Base-by-base conservation (phyloP, 805 yeast genomes). In the Kockiozyma suomiensis region DNA sequence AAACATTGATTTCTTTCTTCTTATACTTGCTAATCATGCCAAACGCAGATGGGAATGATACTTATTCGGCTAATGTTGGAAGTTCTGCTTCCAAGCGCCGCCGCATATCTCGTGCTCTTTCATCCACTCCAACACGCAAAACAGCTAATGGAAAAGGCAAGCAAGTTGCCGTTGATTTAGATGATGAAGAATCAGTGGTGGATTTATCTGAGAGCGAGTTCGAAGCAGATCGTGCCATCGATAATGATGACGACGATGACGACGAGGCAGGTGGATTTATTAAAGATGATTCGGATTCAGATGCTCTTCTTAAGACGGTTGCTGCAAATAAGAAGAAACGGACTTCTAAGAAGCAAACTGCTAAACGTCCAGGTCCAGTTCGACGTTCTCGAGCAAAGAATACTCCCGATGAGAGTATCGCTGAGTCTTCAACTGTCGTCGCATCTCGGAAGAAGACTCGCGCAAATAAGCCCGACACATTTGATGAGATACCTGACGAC, bases 201-300 rank as follows among this genome's bases (percentile, higher is more conserved):
- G 38, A 21, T n/a, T 35, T 25, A 13, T 21, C 23, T n/a, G 23
- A 33, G 33, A 37, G 53, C n/a, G 53, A 37, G 8, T 37, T 25
- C 21, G 43, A 49, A 37, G 40, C 28, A 3, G 50, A 48, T 4
- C 12, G n/a, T 33, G 30, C 10, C 5, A 30, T 10, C 21, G 17
- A 32, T 32, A n/a, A n/a, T n/a, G n/a, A n/a, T n/a, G n/a, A 48
- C 46, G 52, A 45, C 19, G 50, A 55, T 3, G 62, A 53, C 2
- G 33, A 21, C 15, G 54, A 47, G 23, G 51, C 33, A 21, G 53
- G 51, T 21, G 49, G 56, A 3, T 62, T 62, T 23, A 47, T 62
- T 35, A 38, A 52, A n/a, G 52, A 43, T 37, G 64, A 62, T 26
- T 54, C 58, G 6, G 62, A 61, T 45, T 60, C 57, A 6, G 62